Base-by-base conservation (phyloP, 768 basidiomycete species). In the Epithele typhae region DNA sequence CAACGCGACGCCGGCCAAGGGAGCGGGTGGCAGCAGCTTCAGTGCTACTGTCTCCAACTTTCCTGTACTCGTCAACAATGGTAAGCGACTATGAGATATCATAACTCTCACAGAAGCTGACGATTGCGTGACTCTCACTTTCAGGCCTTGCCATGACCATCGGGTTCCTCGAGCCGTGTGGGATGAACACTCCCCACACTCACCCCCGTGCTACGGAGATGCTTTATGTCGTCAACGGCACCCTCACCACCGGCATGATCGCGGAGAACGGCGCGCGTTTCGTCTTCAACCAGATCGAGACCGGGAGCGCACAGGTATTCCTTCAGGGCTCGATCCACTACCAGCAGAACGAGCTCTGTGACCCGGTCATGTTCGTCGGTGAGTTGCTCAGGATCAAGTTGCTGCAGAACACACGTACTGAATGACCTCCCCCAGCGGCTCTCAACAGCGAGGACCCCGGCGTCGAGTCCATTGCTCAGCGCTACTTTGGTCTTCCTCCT, bases 131-230 rank as follows among this genome's bases (percentile, higher is more conserved):
- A 30, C 27, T 30, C 27, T 30, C 7, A 30, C 14, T 23, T 19
- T 18, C 40, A 57, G 56, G 44, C 17, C 48, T 61, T 25, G 58
- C 62, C 9, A 59, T 61, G 52, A 56, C 61, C 25, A 44, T 60
- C 22, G 62, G 62, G 11, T 56, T 53, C 51, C 50, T 64, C 17
- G 61, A 57, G 43, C 63, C 64, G 2, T 65, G 64, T 45, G 62
- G 61, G 6, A 56, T 63, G 61, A 66, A 68, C 59, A 67, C 63
- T 8, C 66, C 67, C 10, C 67, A 68, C 52, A 60, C 57, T 4
- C 67, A 67, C 41, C 64, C 64, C 6, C 65, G 64, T 23, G 67
- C 65, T 9, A 61, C 62, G 17, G 66, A 68, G 57, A 53, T 68
- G 24, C 44, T 62, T 43, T 64, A 61, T 47, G 45, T 56, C 27